Evolutionary conservation across 116 monocot genomes (phyloP).

Genomic region (Zostera marina): DNA sequence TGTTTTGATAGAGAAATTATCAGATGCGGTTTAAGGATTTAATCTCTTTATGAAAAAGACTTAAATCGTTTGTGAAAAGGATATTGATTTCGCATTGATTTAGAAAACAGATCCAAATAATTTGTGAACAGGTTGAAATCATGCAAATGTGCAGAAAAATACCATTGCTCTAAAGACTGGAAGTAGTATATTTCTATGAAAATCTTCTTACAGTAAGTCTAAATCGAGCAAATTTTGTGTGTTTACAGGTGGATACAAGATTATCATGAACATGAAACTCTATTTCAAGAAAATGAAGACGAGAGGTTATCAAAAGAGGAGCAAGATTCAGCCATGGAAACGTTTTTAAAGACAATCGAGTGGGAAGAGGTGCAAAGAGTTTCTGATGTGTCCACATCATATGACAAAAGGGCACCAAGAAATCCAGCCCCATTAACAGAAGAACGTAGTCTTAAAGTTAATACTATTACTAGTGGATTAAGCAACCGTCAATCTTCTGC

Average conservation of each 20-base stretch:
- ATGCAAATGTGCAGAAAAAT: too few species aligned
- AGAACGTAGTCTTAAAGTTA: conserved; percentile 21
- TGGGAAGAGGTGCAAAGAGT: conserved; percentile 55
- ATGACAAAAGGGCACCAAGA: conserved; percentile 15
- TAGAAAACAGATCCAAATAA: too few species aligned
- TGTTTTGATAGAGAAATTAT: too few species aligned
- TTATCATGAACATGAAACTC: conserved; percentile 88
- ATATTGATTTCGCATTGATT: too few species aligned
- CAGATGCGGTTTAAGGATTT: too few species aligned
- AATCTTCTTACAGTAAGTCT: background rate
- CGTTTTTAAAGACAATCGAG: conserved; percentile 31
- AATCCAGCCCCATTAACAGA: background rate
- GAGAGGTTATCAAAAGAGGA: conserved; percentile 88
- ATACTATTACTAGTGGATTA: conserved; percentile 10
- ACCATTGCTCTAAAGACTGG: background rate
- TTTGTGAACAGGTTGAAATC: too few species aligned
- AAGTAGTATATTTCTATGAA: background rate
- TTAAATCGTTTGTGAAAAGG: too few species aligned
- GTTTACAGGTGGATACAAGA: conserved; percentile 72
- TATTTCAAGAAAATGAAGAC: conserved; percentile 87
- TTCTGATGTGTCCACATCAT: background rate
- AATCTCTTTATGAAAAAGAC: too few species aligned
- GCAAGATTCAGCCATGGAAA: conserved; percentile 80
- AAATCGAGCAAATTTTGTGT: background rate
- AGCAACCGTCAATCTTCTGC: conserved; percentile 10